Base-by-base conservation (phyloP, 345 rosid species). In the Euphorbia pulcherrima region DNA sequence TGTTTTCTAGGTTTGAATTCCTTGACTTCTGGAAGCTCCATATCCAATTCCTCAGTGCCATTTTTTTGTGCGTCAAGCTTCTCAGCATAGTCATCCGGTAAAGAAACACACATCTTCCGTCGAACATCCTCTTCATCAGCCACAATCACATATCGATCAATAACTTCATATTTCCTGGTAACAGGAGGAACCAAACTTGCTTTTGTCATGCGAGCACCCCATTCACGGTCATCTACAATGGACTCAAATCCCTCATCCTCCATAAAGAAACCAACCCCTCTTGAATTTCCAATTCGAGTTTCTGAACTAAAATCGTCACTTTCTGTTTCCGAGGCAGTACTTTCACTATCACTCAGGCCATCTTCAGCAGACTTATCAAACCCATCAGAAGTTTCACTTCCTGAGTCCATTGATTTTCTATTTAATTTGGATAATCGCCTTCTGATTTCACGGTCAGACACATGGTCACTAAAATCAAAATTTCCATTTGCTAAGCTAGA, bases 161-260 rank as follows among this genome's bases (percentile, higher is more conserved):
- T 86, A 65, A 88, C 93, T 78, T 95, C 97, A 77, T 95, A 95
- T 78, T 92, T 91, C 83, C 99, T 86, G 12, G 99, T 95, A 60
- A 95, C 96, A 55, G 99, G 99, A 78, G 99, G 99, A 79, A 95
- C 99, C 71, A 95, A 83, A 78, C 99, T 83, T 46, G 84, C 96
- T 79, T 92, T 90, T 60, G 99, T 95, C 99, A 95, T 95, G 67
- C 99, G 99, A 44, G 97, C 97, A 80, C 99, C 99, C 99, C 99
- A 95, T 80, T 95, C 99, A 63, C 99, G 97, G 65, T 95, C 99
- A 73, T 90, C 99, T 17, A 71, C 69, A 69, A 83, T 74, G 67
- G 85, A 75, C 78, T 87, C 91, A 48, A 82, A 76, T 66, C 82
- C 72, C 63, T 87, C 96, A 46, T 87, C 93, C 16, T 76, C 83